phyloP scores from a whole-genome alignment of 306 rosid species.

The Begonia loranthoides region DNA sequence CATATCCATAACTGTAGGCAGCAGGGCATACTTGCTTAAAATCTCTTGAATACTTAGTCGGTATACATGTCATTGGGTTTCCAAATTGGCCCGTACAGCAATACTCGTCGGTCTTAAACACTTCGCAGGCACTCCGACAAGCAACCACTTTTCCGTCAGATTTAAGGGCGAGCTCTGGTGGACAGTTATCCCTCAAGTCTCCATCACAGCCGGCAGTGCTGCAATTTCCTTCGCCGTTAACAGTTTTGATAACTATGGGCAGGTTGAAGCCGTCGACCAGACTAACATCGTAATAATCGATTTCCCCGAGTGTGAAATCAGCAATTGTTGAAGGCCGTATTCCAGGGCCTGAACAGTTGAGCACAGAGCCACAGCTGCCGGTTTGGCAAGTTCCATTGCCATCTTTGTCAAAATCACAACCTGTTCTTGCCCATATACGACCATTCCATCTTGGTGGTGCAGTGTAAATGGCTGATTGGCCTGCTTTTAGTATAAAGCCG shows the following conservation, averaged over 20 bases:
- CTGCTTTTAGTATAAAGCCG: neutral
- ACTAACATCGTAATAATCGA: conserved; percentile 48
- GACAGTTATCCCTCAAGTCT: conserved; percentile 25
- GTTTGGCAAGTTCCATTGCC: conserved; percentile 46
- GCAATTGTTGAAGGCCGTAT: conserved; percentile 37
- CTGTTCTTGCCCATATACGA: conserved; percentile 49
- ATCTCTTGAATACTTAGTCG: conserved; percentile 38
- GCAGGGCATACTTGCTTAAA: conserved; percentile 20
- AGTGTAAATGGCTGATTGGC: conserved; percentile 2
- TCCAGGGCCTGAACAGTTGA: conserved; percentile 40
- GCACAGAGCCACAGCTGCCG: conserved; percentile 33
- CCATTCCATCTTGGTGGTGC: conserved; percentile 12
- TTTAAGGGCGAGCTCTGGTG: conserved; percentile 2
- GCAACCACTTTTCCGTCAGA: conserved; percentile 27
- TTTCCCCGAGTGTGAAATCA: conserved; percentile 33
- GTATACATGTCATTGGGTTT: conserved; percentile 1
- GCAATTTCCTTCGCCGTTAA: conserved; percentile 8
- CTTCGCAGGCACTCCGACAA: neutral
- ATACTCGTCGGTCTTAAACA: conserved; percentile 10
- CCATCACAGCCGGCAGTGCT: neutral
- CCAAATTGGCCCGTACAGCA: conserved; percentile 5
- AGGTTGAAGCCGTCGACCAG: conserved; percentile 62
- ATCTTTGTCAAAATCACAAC: conserved; percentile 40
- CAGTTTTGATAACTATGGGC: conserved; percentile 39
- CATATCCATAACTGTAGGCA: neutral